Conservation (phyloP, 345 rosid species). For the Rhodamnia argentea region DNA sequence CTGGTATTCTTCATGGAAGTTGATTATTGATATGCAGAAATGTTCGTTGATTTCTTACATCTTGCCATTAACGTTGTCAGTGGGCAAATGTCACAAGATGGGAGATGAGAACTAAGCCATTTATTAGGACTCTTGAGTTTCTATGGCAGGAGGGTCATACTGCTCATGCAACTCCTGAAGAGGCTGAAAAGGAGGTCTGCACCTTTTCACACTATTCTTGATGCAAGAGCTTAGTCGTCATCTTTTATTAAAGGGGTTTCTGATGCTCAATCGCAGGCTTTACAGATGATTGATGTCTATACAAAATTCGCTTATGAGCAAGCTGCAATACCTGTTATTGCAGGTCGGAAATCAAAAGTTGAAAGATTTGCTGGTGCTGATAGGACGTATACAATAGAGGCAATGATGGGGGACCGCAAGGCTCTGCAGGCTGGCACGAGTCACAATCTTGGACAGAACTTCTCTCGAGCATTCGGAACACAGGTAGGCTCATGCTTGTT, state of each 20-base stretch:
- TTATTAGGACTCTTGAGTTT: slow-evolving; percentile 93
- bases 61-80: slow-evolving; percentile 15
- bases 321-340: slow-evolving; percentile 89
- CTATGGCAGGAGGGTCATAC: slow-evolving; percentile 99
- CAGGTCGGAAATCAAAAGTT: slow-evolving; percentile 78
- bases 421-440: slow-evolving; percentile 95
- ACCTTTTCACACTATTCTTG: slow-evolving; percentile 1
- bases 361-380: slow-evolving; percentile 95
- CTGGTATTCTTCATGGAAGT: background rate
- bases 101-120: slow-evolving; percentile 95
- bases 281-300: slow-evolving; percentile 82
- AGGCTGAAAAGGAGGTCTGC: slow-evolving; percentile 87
- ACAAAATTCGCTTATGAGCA: slow-evolving; percentile 88
- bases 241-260: slow-evolving; percentile 4
- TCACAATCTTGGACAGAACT: slow-evolving; percentile 91
- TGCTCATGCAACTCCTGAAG: slow-evolving; percentile 79
- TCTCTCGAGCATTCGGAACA: slow-evolving; percentile 82
- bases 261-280: slow-evolving; percentile 49
- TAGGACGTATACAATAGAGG: slow-evolving; percentile 89
- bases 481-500: slow-evolving; percentile 28
- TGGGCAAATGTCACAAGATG: slow-evolving; percentile 98
- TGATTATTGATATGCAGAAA: background rate
- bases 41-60: background rate
- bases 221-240: background rate
- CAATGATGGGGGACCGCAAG: slow-evolving; percentile 98